Evolutionary conservation across 176 grass and related monocot species (phyloP).

Genomic region (Melocanna baccifera): DNA sequence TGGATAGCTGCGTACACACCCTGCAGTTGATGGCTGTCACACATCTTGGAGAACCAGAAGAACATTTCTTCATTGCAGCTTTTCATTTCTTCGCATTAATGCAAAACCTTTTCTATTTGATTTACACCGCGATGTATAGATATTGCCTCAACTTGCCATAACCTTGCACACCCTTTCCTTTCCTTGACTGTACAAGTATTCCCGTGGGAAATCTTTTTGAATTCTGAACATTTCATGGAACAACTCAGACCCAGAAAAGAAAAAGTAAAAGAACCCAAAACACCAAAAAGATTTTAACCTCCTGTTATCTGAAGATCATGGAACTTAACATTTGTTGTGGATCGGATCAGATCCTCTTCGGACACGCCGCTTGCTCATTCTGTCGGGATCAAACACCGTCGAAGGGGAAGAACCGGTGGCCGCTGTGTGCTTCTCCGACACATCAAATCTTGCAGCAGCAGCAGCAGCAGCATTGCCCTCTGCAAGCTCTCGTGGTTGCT

Average conservation of each 20-base stretch:
- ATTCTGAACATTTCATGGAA: not conserved
- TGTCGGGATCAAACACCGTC: constrained; percentile 16
- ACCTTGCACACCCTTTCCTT: not conserved
- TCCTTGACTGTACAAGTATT: constrained; percentile 14
- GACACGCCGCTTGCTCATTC: constrained; percentile 37
- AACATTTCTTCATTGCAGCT: not conserved
- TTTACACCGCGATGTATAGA: not conserved
- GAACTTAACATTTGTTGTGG: constrained; percentile 39
- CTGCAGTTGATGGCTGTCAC: not conserved
- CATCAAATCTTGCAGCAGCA: not conserved
- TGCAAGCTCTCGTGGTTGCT: not conserved
- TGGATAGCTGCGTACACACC: not conserved
- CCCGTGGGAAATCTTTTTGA: not conserved
- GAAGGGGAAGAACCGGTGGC: not conserved
- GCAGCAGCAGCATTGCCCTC: not conserved
- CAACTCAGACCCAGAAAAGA: not conserved
- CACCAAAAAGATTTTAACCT: not conserved
- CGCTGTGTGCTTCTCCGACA: not conserved
- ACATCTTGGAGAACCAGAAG: not conserved
- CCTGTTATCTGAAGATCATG: not conserved
- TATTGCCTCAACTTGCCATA: not conserved
- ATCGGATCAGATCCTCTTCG: constrained; percentile 46
- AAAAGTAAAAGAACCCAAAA: not conserved
- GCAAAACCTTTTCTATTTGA: constrained; percentile 24
- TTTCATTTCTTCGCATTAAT: not conserved